phyloP scores from a whole-genome alignment of 148 eudicot genomes.

The Rhododendron vialii region DNA sequence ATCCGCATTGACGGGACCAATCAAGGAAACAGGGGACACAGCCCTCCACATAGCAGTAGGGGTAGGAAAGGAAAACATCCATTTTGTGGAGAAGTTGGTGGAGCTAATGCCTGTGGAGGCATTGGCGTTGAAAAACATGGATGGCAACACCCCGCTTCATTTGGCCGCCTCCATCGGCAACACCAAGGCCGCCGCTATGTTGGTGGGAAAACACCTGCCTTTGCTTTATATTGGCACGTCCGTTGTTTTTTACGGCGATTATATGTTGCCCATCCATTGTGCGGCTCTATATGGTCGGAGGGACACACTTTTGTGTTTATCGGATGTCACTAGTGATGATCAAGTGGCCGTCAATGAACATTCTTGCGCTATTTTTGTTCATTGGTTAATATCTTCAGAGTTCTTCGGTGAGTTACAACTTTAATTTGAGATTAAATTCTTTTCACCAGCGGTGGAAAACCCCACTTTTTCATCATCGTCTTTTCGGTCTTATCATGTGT shows the following conservation, averaged over 20 bases:
- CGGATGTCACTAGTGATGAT: background rate
- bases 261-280: background rate
- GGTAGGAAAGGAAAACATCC: background rate
- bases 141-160: background rate
- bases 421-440: too few species aligned
- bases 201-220: background rate
- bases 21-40: background rate
- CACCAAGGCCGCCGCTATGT: background rate
- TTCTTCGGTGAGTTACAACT: background rate
- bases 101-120: background rate
- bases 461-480: too few species aligned
- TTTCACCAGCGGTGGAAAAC: rapidly evolving
- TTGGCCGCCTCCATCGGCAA: too few species aligned
- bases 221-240: background rate
- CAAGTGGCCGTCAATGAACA: background rate
- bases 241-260: background rate
- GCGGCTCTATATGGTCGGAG: background rate
- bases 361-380: too few species aligned
- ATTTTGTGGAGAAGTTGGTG: background rate
- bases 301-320: background rate
- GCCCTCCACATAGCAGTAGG: background rate
- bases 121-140: background rate
- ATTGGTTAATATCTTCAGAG: background rate
- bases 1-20: background rate
- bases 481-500: too few species aligned